Base-by-base conservation (phyloP, 1,284 basidiomycete species). In the Agaricales sp. region DNA sequence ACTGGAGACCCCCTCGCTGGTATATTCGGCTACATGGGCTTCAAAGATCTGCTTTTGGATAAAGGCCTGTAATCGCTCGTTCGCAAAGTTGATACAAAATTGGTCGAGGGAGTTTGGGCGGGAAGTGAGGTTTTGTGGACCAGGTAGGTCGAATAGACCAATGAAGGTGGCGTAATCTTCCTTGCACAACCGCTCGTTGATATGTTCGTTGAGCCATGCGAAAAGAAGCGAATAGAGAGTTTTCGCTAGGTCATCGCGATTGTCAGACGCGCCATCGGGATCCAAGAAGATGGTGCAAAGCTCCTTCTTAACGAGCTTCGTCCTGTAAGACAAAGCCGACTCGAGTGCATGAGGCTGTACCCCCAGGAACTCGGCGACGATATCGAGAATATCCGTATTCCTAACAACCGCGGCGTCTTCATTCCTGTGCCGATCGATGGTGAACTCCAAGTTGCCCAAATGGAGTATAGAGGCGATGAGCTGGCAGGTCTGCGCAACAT, bases 281-380 rank as follows among this genome's bases (percentile, higher is more conserved):
- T 98, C 92, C 47, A 99, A 80, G 67, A 99, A 95, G 22, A 97
- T 85, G 0, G 94, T 97, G 67, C 92, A 97, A 14, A 96, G 74
- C 66, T 98, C 94, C 67, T 89, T 93, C 62, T 92, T 87, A 59
- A 98, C 82, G 51, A 97, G 70, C 63, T 90, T 87, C 3, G 92
- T 94, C 69, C 87, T 91, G 77, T 93, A 94, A 0, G 92, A 90
- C 45, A 99, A 73, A 0, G 90, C 77, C n/a, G 77, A 76, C 61
- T 94, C 92, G 18, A 99, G 76, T 0, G 80, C 80, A 16, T 78
- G 67, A 1, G 87, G 64, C 25, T 81, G 75, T 11, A 97, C 82
- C 37, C 95, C 95, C 12, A 99, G 73, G 64, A 98, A 97, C 50
- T 94, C 91, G 13, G 93, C 83, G 8, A 93, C 90, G 26, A 88